Evolutionary conservation across 148 eudicot genomes (phyloP).

Genomic region (Vaccinium myrtillus): DNA sequence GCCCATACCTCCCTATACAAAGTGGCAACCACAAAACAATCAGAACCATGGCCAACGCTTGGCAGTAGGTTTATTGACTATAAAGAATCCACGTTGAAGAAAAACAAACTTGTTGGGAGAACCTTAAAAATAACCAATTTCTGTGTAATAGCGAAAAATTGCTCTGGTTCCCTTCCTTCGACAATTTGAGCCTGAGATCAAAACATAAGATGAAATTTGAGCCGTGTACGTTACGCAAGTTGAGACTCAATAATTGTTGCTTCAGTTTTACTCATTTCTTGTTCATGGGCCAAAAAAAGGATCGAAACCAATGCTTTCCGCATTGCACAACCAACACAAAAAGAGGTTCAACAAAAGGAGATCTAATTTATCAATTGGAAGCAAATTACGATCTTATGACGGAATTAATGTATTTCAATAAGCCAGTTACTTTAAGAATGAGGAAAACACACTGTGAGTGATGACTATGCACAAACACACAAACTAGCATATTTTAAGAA

Average conservation of each 20-base stretch:
- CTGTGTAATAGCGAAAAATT: constrained; percentile 38
- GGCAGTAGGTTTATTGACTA: constrained; percentile 4
- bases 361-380: neutral
- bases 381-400: neutral
- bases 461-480: neutral
- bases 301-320: neutral
- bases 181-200: constrained; percentile 43
- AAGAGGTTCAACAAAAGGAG: neutral
- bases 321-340: neutral
- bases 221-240: neutral
- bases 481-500: neutral
- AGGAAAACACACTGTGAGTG: neutral
- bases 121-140: constrained; percentile 43
- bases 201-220: constrained; percentile 13
- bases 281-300: neutral
- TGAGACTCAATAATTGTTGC: neutral
- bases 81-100: neutral
- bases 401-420: neutral
- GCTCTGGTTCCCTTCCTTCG: constrained; percentile 42
- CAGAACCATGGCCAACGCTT: neutral
- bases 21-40: constrained; percentile 13
- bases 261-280: neutral
- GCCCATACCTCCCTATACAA: constrained; percentile 36
- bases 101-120: constrained; percentile 5
- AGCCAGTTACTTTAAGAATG: neutral